Evolutionary conservation across 2,329 filamentous ascomycete genomes (phyloP).

Genomic region (Raffaelea ambrosiae): DNA sequence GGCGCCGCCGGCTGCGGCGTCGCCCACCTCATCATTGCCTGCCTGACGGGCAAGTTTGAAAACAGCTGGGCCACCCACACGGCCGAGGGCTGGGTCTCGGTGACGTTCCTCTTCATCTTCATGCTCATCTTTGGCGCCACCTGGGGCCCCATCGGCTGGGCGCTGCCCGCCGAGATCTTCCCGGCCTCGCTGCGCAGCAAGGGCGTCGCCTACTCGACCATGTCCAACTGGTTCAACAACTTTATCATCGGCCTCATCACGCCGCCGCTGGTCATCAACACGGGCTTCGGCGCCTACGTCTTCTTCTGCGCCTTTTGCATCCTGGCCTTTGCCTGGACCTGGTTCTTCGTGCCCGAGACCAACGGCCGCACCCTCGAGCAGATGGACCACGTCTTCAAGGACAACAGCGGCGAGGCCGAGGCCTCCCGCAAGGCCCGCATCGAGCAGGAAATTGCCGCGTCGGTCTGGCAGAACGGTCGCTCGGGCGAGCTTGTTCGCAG

Average conservation of each 20-base stretch:
- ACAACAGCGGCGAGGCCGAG: neutral
- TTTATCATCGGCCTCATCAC: slow-evolving; percentile 38
- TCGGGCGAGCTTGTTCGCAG: neutral
- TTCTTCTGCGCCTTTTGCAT: slow-evolving; percentile 46
- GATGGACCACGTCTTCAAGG: slow-evolving; percentile 1
- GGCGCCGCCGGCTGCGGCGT: slow-evolving; percentile 53
- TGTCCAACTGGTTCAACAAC: slow-evolving; percentile 36
- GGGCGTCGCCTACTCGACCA: slow-evolving; percentile 22
- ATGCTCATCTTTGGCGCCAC: slow-evolving; percentile 10
- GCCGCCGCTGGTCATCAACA: slow-evolving; percentile 26
- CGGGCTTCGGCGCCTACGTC: slow-evolving; percentile 38
- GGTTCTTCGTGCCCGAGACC: slow-evolving; percentile 43
- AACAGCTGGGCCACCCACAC: slow-evolving; percentile 5
- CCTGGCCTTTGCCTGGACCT: slow-evolving; percentile 37
- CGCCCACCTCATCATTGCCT: slow-evolving; percentile 78
- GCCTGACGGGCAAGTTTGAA: slow-evolving; percentile 51
- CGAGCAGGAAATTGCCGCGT: neutral
- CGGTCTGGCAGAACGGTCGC: neutral
- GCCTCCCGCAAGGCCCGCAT: neutral
- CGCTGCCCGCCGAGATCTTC: slow-evolving; percentile 26
- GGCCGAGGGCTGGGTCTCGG: slow-evolving; percentile 4
- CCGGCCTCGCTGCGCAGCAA: slow-evolving; percentile 4
- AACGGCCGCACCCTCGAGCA: slow-evolving; percentile 49
- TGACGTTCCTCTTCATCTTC: slow-evolving; percentile 8
- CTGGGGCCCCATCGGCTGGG: slow-evolving; percentile 14